Conservation (phyloP, 176 grass and related monocot species). For the Eragrostis nindensis region DNA sequence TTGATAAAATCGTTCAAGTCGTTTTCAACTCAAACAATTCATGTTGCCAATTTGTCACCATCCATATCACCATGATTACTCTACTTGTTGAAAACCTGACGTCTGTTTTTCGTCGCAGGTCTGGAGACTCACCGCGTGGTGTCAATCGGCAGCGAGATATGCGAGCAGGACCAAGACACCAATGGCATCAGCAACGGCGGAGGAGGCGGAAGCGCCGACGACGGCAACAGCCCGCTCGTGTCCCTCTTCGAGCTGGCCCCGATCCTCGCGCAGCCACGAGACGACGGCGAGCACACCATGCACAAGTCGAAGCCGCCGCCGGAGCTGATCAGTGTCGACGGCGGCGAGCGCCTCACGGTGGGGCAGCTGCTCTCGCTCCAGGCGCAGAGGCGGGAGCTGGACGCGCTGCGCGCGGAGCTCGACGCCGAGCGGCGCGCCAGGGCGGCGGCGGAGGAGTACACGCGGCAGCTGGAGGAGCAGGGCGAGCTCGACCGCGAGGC, state of each 20-base stretch:
- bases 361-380: slow-evolving; percentile 17
- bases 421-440: neutral
- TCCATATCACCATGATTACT: neutral
- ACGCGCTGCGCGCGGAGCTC: slow-evolving; percentile 35
- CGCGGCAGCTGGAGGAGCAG: slow-evolving; percentile 53
- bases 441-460: slow-evolving; percentile 38
- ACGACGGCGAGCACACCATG: neutral
- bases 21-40: too few species aligned
- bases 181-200: neutral
- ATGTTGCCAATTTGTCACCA: neutral
- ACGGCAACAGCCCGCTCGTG: neutral
- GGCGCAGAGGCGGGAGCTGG: slow-evolving; percentile 28
- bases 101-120: neutral
- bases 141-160: slow-evolving; percentile 63
- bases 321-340: neutral
- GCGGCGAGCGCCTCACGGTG: neutral
- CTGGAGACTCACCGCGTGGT: slow-evolving; percentile 38
- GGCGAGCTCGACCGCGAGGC: slow-evolving; percentile 49
- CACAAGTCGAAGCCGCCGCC: slow-evolving; percentile 9
- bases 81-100: neutral
- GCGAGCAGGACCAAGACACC: slow-evolving; percentile 50
- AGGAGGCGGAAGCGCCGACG: neutral
- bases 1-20: too few species aligned
- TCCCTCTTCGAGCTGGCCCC: slow-evolving; percentile 59
- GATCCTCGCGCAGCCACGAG: neutral